Conservation (phyloP, 345 rosid genomes). For the Eucalyptus curtisii region DNA sequence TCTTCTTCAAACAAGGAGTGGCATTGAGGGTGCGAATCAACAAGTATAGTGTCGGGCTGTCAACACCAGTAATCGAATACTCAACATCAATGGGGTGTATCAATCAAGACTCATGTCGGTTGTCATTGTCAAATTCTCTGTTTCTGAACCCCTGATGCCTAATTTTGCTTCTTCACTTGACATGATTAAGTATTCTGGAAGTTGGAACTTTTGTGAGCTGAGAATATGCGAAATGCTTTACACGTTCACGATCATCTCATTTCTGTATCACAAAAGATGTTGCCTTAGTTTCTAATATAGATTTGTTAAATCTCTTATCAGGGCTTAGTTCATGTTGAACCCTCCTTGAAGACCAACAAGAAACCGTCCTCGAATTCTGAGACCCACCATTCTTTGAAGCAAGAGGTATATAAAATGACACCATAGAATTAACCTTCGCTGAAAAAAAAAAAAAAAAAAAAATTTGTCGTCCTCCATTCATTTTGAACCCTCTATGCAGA, state of each 20-base stretch:
- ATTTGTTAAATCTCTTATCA: slow-evolving; percentile 10
- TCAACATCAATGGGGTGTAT: neutral
- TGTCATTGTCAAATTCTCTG: neutral
- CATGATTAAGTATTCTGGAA: neutral
- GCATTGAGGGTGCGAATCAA: neutral
- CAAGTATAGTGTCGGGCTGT: neutral
- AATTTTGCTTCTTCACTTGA: neutral
- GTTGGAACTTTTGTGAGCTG: neutral
- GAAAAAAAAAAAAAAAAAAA: neutral
- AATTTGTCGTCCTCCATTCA: neutral
- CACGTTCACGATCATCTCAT: neutral
- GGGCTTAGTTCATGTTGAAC: slow-evolving; percentile 42
- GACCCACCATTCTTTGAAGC: slow-evolving; percentile 53
- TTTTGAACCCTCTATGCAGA: slow-evolving; percentile 23
- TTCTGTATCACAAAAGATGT: neutral
- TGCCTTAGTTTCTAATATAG: neutral
- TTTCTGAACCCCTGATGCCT: neutral
- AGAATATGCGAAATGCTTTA: neutral
- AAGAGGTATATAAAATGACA: slow-evolving; percentile 46
- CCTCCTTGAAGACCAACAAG: slow-evolving; percentile 24
- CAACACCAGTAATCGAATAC: neutral
- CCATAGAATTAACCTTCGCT: neutral
- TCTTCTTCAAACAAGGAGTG: neutral
- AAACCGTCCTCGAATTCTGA: slow-evolving; percentile 28
- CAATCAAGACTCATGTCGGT: neutral